These are phyloP conservation scores for Onygenales sp. DNA, from an alignment of 2,329 filamentous ascomycete genomes.

Conservation along the genomic window DNA sequence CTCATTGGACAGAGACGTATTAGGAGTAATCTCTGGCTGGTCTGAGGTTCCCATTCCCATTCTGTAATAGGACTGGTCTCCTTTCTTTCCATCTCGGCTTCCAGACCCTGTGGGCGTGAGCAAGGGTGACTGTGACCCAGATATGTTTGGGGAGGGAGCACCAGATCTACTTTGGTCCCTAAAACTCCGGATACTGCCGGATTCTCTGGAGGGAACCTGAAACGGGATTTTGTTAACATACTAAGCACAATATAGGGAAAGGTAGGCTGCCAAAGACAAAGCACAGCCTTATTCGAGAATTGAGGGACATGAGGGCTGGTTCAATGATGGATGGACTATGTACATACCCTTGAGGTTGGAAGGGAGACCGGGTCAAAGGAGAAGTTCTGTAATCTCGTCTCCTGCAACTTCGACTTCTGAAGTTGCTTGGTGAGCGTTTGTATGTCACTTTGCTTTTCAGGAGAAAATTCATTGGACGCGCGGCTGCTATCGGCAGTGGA, in stretches of 20 bases:
- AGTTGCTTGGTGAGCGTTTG: constrained; percentile 62
- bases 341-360: constrained; percentile 44
- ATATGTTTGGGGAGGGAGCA: constrained; percentile 55
- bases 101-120: constrained; percentile 75
- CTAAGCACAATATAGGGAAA: background rate
- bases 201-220: constrained; percentile 41
- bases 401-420: constrained; percentile 67
- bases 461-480: constrained; percentile 1
- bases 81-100: constrained; percentile 42
- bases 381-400: constrained; percentile 74
- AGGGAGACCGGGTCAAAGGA: constrained; percentile 86
- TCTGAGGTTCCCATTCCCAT: constrained; percentile 20
- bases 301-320: constrained; percentile 1
- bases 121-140: constrained; percentile 75
- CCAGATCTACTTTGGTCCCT: constrained; percentile 51
- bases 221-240: constrained; percentile 3
- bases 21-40: constrained; percentile 42
- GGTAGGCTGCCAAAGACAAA: background rate
- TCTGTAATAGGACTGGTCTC: constrained; percentile 22
- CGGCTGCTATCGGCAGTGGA: constrained; percentile 20
- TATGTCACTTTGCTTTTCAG: constrained; percentile 52
- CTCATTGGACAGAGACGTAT: constrained; percentile 43
- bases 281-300: background rate
- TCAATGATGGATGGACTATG: constrained; percentile 1
- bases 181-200: constrained; percentile 49